phyloP scores from a whole-genome alignment of 495 filamentous ascomycete genomes.

The Cryomyces antarcticus region DNA sequence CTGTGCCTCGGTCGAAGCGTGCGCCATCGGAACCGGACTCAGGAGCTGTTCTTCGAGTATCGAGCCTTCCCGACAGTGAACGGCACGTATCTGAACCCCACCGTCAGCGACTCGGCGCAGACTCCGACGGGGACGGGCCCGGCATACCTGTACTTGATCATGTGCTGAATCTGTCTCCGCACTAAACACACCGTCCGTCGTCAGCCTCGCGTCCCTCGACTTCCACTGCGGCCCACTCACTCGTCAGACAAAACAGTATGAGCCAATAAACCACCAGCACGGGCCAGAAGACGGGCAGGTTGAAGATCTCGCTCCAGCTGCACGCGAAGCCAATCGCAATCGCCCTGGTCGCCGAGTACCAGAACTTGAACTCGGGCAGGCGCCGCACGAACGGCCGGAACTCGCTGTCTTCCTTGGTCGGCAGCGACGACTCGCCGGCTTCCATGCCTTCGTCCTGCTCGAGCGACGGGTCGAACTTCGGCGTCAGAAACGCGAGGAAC shows the following conservation, averaged over 20 bases:
- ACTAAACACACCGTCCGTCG: constrained; percentile 28
- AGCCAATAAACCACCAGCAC: constrained; percentile 97
- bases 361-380: constrained; percentile 98
- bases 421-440: constrained; percentile 59
- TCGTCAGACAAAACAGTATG: constrained; percentile 84
- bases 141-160: constrained; percentile 83
- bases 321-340: constrained; percentile 68
- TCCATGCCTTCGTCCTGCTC: constrained; percentile 92
- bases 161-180: constrained; percentile 97
- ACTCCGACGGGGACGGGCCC: too few relatives aligned
- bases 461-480: constrained; percentile 96
- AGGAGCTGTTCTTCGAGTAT: constrained; percentile 23
- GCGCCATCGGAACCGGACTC: too few relatives aligned
- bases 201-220: background rate
- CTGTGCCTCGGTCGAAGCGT: too few relatives aligned
- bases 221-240: constrained; percentile 30
- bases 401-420: constrained; percentile 88
- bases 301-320: constrained; percentile 81
- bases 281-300: constrained; percentile 97
- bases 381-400: constrained; percentile 92
- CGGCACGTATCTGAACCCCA: constrained; percentile 43
- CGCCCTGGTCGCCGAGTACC: constrained; percentile 82
- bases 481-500: constrained; percentile 94
- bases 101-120: too few relatives aligned
- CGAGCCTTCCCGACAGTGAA: constrained; percentile 83